Evolutionary conservation across 2,329 filamentous ascomycete genomes (phyloP), one percentile per base, ranked within the genome.

Genomic region (Cylindrodendrum hubeiense): DNA sequence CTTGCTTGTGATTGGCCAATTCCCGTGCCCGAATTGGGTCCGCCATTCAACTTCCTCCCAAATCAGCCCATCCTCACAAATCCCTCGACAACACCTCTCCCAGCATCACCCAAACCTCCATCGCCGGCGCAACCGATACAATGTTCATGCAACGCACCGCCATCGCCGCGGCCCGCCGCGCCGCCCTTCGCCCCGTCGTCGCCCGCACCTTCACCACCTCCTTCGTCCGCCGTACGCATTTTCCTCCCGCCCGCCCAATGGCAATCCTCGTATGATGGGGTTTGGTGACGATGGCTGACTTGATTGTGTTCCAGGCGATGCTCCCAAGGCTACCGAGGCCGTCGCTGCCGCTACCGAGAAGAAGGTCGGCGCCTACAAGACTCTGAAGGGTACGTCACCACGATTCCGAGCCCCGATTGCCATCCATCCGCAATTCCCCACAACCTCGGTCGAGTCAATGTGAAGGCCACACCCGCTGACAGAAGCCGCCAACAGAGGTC

Each of bases 91-190:
- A 73, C 75, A 74, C 74, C 74, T 72, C 74, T 72, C 71, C 67
- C 65, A 73, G 43, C 51, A 55, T 63, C 66, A 54, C 26, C 39
- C 52, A 50, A 66, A 64, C 65, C 63, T 62, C 61, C 65, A 71
- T 72, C 68, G 63, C 63, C 60, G 67, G 66, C 72, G 66, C 71
- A 72, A 67, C 65, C 66, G 64, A 65, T 68, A 70, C 76, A 79
- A 79, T 91, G 89, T 89, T 90, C 75, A 79, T 91, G 79, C 87
- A 89, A 84, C 89, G 89, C 79, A 84, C 89, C 77, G 88, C 85
- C 79, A 77, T 88, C 71, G 82, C 85, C 73, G 87, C 84, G 78
- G 88, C 87, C 76, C 89, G 89, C 79, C 87, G 89, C 71, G 80
- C 77, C 67, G 88, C 84, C 66, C 84, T 85, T 76, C 82, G 76